Base-by-base conservation (phyloP, 805 yeast genomes). In the Sungouiozyma ichnusensis region DNA sequence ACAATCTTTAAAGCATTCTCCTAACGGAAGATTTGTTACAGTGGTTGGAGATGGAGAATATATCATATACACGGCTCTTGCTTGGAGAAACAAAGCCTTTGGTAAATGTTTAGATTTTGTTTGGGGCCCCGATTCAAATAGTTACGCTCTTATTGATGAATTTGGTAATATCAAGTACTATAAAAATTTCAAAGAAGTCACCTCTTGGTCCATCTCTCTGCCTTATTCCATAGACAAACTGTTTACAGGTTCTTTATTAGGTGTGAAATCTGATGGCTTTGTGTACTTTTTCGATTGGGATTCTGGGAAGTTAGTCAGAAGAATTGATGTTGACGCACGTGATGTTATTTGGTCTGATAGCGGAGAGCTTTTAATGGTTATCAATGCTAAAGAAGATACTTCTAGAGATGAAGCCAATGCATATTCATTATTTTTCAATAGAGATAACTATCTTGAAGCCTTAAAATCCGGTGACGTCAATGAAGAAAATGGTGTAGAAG, bases 11-110 rank as follows among this genome's bases (percentile, higher is more conserved):
- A 68, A 73, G 39, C 98, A 92, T 64, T 90, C 97, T 36, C 97
- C 97, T 48, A 92, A 92, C 60, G 99, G 99, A 49, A 79, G 96
- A 64, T 92, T 84, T 61, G 97, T 88, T 33, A 83, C 97, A 20
- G 96, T 92, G 39, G 82, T 90, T 37, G 99, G 99, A 58, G 98
- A 92, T 66, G 97, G 96, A 46, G 99, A 92, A 65, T 90, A 86
- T 62, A 85, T 90, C 53, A 81, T 92, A 42, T 92, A 90, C 66
- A 88, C 97, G 2, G 90, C 98, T 1, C 74, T 92, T 55, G 97
- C 97, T 1, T 92, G 98, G 98, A 79, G 98, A 69, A 87, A 90
- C 57, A 92, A 87, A 67, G 73, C 87, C 39, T 92, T 84, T 63
- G 97, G 97, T 48, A 73, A 76, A 44, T 96, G 95, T 16, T 66